Evolutionary conservation across 768 basidiomycete species (phyloP).

Genomic region (Clavaria fumosa): DNA sequence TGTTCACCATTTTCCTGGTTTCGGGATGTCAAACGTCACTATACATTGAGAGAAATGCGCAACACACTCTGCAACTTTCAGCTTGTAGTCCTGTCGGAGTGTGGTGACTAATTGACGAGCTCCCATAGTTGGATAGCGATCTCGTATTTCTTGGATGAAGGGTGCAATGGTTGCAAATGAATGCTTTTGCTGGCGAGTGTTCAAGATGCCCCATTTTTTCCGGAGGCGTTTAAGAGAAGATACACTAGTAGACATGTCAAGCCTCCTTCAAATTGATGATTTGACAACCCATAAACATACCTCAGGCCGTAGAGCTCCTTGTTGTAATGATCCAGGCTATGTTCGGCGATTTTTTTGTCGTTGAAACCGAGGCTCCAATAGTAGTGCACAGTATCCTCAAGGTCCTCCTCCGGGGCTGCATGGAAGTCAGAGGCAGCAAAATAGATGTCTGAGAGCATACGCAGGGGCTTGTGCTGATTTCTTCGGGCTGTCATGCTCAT

Average conservation of each 20-base stretch:
- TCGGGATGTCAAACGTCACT: neutral
- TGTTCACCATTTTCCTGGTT: slow-evolving; percentile 6
- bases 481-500: neutral
- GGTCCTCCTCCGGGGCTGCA: neutral
- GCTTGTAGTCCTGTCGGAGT: slow-evolving; percentile 8
- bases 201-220: neutral
- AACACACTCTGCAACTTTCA: slow-evolving; percentile 9
- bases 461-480: neutral
- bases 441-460: neutral
- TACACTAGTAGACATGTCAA: neutral
- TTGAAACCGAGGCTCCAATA: neutral
- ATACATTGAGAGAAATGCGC: neutral
- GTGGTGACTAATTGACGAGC: slow-evolving; percentile 9
- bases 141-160: slow-evolving; percentile 6
- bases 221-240: neutral
- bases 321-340: neutral
- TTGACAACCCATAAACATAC: neutral
- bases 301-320: neutral
- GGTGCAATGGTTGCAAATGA: slow-evolving; percentile 6
- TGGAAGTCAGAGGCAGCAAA: neutral
- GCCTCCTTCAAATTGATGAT: neutral
- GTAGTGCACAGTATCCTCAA: neutral
- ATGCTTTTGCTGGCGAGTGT: slow-evolving; percentile 10
- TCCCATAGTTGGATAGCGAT: slow-evolving; percentile 8
- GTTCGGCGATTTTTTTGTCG: neutral